These are phyloP conservation scores for Colletotrichum plurivorum DNA, from an alignment of 2,329 filamentous ascomycete genomes.

Conservation along the genomic window DNA sequence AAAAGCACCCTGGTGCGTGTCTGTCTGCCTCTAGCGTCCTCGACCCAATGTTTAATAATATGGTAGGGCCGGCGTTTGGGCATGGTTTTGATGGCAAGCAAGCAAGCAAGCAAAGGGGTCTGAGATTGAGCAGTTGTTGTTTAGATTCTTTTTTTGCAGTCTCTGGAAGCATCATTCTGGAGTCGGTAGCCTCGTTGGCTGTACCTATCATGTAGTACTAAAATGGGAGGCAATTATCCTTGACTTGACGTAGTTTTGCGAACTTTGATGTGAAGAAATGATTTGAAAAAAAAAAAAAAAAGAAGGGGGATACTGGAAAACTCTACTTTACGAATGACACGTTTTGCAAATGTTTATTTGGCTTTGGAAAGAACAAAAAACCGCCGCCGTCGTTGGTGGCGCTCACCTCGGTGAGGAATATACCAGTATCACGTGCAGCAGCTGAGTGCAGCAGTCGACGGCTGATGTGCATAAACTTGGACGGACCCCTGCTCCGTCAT, in stretches of 20 bases:
- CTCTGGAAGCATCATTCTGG: slow-evolving; percentile 37
- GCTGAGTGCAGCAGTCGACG: background rate
- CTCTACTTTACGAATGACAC: too few relatives aligned
- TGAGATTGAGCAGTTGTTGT: slow-evolving; percentile 31
- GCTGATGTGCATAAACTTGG: slow-evolving; percentile 37
- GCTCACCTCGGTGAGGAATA: slow-evolving; percentile 24
- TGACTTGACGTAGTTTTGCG: background rate
- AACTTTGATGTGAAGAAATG: too few relatives aligned
- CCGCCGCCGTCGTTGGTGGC: too few relatives aligned
- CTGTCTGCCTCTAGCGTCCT: slow-evolving; percentile 28
- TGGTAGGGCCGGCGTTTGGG: slow-evolving; percentile 36
- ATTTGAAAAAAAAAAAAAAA: too few relatives aligned
- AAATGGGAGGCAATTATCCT: slow-evolving; percentile 35
- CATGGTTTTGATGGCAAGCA: slow-evolving; percentile 34
- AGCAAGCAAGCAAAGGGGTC: slow-evolving; percentile 28
- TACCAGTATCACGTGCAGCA: slow-evolving; percentile 20
- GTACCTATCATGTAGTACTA: slow-evolving; percentile 39
- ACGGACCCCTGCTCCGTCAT: slow-evolving; percentile 27
- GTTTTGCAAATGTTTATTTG: too few relatives aligned
- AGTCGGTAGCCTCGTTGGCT: slow-evolving; percentile 31
- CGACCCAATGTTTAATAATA: slow-evolving; percentile 37
- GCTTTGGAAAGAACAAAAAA: too few relatives aligned
- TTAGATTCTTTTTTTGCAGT: slow-evolving; percentile 9
- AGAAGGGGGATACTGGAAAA: too few relatives aligned
- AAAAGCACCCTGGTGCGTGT: slow-evolving; percentile 20